phyloP scores from a whole-genome alignment of 257 asterid genomes.

The Nicotiana otophora region DNA sequence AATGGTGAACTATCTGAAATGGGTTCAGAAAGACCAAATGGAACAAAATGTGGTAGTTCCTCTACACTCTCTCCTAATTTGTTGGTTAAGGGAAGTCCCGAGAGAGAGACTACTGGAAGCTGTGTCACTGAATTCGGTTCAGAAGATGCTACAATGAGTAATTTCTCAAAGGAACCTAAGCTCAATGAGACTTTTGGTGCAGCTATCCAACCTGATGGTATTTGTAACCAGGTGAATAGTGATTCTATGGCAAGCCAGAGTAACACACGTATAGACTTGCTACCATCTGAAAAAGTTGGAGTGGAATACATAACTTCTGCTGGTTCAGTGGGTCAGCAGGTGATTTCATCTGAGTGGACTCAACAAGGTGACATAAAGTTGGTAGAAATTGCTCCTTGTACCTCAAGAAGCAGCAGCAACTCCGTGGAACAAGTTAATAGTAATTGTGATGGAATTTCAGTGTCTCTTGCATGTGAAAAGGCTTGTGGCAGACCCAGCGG shows the following conservation, averaged over 20 bases:
- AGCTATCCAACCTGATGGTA: conserved; percentile 11
- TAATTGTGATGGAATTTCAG: conserved; percentile 13
- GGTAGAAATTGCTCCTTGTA: conserved; percentile 25
- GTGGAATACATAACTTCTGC: conserved; percentile 14
- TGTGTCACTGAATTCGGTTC: conserved; percentile 23
- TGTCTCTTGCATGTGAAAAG: conserved; percentile 15
- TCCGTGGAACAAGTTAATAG: conserved; percentile 22
- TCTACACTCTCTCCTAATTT: conserved; percentile 17
- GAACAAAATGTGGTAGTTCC: conserved; percentile 24
- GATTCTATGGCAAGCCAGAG: conserved; percentile 18
- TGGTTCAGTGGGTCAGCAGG: conserved; percentile 25
- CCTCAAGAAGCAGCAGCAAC: conserved; percentile 15
- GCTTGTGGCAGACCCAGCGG: background rate
- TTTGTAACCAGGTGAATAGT: background rate
- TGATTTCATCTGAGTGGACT: conserved; percentile 21
- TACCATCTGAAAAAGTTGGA: conserved; percentile 16
- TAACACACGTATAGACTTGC: conserved; percentile 11
- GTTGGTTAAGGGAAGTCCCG: conserved; percentile 24
- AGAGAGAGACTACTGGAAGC: conserved; percentile 32
- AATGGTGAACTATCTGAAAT: conserved; percentile 25
- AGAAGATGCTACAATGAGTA: conserved; percentile 15
- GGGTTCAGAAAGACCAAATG: conserved; percentile 14
- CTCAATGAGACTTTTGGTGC: conserved; percentile 14
- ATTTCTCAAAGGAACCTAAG: conserved; percentile 14
- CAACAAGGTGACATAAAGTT: conserved; percentile 31